Evolutionary conservation across 2,329 filamentous ascomycete genomes (phyloP).

Genomic region (Hymenoscyphus fraxineus): DNA sequence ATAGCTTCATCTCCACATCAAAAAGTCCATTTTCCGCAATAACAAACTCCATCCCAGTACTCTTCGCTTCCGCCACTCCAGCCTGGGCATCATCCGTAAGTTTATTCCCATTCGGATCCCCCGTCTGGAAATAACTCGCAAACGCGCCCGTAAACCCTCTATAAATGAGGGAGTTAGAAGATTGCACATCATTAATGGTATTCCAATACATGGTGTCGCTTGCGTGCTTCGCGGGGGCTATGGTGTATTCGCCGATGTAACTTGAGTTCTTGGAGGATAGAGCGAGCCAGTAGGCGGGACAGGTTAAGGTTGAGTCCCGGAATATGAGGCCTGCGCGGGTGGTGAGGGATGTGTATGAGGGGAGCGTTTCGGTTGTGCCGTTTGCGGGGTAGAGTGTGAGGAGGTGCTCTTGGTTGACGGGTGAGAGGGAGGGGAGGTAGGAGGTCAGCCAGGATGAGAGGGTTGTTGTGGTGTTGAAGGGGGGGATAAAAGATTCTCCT

Average conservation of each 20-base stretch:
- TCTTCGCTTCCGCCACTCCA: slow-evolving; percentile 41
- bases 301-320: slow-evolving; percentile 55
- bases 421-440: slow-evolving; percentile 48
- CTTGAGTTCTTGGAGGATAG: slow-evolving; percentile 39
- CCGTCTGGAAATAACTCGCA: slow-evolving; percentile 57
- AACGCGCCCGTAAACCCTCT: slow-evolving; percentile 55
- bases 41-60: slow-evolving; percentile 46
- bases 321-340: slow-evolving; percentile 54
- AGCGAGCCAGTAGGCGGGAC: slow-evolving; percentile 56
- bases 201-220: slow-evolving; percentile 58
- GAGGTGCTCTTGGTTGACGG: slow-evolving; percentile 38
- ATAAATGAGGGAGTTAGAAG: slow-evolving; percentile 51
- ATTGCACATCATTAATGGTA: slow-evolving; percentile 48
- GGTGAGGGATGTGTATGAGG: slow-evolving; percentile 47
- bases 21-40: slow-evolving; percentile 45
- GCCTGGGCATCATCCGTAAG: slow-evolving; percentile 43
- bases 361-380: slow-evolving; percentile 44
- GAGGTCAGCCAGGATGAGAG: slow-evolving; percentile 48
- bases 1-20: slow-evolving; percentile 36
- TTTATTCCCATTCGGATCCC: slow-evolving; percentile 55
- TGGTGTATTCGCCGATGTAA: slow-evolving; percentile 58
- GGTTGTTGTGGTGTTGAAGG: slow-evolving; percentile 33
- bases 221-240: slow-evolving; percentile 55
- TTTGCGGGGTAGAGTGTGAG: slow-evolving; percentile 45
- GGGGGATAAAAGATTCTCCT: slow-evolving; percentile 53